Evolutionary conservation across 768 basidiomycete genomes (phyloP).

Genomic region (Hericium alpestre): DNA sequence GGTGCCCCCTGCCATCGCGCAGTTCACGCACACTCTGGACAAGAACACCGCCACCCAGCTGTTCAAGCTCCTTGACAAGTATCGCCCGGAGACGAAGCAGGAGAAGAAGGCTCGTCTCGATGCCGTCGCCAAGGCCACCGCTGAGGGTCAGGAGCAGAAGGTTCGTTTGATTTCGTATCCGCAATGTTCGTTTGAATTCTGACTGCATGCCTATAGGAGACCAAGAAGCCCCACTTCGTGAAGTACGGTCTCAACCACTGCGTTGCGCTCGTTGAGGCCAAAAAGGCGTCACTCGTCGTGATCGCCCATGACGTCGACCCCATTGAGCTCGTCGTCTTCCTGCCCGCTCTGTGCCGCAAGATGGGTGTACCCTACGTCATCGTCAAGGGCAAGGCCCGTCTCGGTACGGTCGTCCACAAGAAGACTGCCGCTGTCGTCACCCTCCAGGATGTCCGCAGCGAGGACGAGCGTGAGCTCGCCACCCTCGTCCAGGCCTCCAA

Average conservation of each 20-base stretch:
- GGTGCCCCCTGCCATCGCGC: slow-evolving; percentile 95
- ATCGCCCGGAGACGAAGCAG: slow-evolving; percentile 86
- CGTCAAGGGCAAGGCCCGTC: slow-evolving; percentile 95
- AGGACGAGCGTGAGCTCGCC: slow-evolving; percentile 88
- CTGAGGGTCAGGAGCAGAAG: slow-evolving; percentile 69
- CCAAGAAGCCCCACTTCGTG: slow-evolving; percentile 91
- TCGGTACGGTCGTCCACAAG: slow-evolving; percentile 97
- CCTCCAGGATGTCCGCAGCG: slow-evolving; percentile 88
- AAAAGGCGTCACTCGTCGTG: slow-evolving; percentile 93
- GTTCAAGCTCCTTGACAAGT: slow-evolving; percentile 97
- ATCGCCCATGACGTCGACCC: slow-evolving; percentile 99
- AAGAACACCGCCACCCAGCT: slow-evolving; percentile 98
- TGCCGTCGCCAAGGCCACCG: slow-evolving; percentile 63
- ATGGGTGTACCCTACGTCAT: slow-evolving; percentile 99
- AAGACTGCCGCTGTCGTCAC: slow-evolving; percentile 91
- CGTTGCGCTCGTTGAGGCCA: slow-evolving; percentile 91
- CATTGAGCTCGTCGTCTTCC: slow-evolving; percentile 96
- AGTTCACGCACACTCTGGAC: slow-evolving; percentile 95
- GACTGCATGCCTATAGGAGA: slow-evolving; percentile 34
- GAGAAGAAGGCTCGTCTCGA: slow-evolving; percentile 95
- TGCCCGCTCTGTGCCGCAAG: slow-evolving; percentile 97
- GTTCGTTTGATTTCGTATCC: slow-evolving; percentile 16
- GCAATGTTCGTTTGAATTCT: background rate
- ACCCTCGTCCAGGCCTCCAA: slow-evolving; percentile 89
- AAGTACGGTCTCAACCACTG: slow-evolving; percentile 97